Evolutionary conservation across 352 stramenopile species (phyloP).

Genomic region (Phytopythium ostracodes): DNA sequence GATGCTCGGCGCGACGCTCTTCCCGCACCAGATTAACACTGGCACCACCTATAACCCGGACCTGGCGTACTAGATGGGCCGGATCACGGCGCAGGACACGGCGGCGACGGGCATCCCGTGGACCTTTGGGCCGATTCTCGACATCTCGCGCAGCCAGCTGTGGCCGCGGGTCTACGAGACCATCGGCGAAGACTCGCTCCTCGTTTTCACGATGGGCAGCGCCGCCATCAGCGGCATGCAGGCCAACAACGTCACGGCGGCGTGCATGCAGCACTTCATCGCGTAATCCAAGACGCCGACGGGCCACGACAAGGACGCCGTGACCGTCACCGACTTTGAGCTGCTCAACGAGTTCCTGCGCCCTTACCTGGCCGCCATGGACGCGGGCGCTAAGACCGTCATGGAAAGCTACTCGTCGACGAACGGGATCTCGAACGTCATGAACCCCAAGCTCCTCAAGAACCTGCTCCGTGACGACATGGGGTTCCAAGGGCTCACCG

Average conservation of each 20-base stretch:
- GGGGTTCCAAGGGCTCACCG: conserved; percentile 66
- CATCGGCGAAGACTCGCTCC: conserved; percentile 87
- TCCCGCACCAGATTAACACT: conserved; percentile 85
- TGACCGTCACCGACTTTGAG: conserved; percentile 62
- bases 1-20: conserved; percentile 69
- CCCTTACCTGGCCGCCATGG: conserved; percentile 64
- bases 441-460: conserved; percentile 61
- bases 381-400: conserved; percentile 69
- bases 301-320: conserved; percentile 74
- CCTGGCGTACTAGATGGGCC: conserved; percentile 48
- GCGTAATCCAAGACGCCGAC: conserved; percentile 66
- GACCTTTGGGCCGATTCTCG: conserved; percentile 82
- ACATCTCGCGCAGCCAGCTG: conserved; percentile 78
- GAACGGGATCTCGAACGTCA: conserved; percentile 82
- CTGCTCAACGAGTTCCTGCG: conserved; percentile 76
- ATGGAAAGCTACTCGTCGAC: conserved; percentile 92
- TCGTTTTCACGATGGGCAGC: conserved; percentile 63
- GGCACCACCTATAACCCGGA: conserved; percentile 84
- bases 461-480: conserved; percentile 71
- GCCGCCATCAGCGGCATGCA: conserved; percentile 79
- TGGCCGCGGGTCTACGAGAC: conserved; percentile 90
- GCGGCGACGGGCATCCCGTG: conserved; percentile 77
- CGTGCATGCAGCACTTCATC: conserved; percentile 87
- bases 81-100: conserved; percentile 78
- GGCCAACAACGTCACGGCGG: conserved; percentile 43